These are phyloP conservation scores for Cymbidium sinense DNA, from an alignment of 106 monocot genomes.

Conservation along the genomic window DNA sequence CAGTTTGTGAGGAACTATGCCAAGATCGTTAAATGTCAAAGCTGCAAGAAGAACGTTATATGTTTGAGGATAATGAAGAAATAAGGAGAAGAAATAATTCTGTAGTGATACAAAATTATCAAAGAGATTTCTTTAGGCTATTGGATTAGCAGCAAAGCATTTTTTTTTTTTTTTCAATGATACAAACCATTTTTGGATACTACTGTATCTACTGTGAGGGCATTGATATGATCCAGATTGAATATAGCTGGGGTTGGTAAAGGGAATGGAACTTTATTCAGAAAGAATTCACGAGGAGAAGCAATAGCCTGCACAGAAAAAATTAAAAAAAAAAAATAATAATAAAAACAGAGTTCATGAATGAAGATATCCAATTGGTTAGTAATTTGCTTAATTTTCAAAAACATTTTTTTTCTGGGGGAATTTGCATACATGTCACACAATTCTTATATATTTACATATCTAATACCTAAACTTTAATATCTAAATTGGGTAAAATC, in stretches of 20 bases:
- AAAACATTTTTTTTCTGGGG: neutral
- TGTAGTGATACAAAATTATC: too few species aligned
- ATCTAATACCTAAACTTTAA: too few species aligned
- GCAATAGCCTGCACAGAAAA: slow-evolving; percentile 56
- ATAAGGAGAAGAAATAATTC: too few species aligned
- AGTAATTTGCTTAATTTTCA: neutral
- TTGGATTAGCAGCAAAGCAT: neutral
- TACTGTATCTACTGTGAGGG: slow-evolving; percentile 52
- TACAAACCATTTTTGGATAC: slow-evolving; percentile 67
- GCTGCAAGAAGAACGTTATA: slow-evolving; percentile 35
- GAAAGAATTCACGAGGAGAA: slow-evolving; percentile 69
- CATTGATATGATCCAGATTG: slow-evolving; percentile 79
- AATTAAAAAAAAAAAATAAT: too few species aligned
- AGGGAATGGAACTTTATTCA: slow-evolving; percentile 95
- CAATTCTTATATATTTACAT: too few species aligned
- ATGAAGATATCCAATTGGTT: neutral
- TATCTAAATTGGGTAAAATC: too few species aligned
- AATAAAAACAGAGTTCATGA: neutral
- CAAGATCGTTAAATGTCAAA: slow-evolving; percentile 74
- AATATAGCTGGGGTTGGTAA: slow-evolving; percentile 78
- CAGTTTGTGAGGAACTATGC: slow-evolving; percentile 68
- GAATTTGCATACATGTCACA: too few species aligned
- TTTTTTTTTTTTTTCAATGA: neutral
- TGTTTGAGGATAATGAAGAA: neutral
- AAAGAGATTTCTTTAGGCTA: neutral